phyloP scores from a whole-genome alignment of 352 stramenopile species.

The Phytophthora vignae region DNA sequence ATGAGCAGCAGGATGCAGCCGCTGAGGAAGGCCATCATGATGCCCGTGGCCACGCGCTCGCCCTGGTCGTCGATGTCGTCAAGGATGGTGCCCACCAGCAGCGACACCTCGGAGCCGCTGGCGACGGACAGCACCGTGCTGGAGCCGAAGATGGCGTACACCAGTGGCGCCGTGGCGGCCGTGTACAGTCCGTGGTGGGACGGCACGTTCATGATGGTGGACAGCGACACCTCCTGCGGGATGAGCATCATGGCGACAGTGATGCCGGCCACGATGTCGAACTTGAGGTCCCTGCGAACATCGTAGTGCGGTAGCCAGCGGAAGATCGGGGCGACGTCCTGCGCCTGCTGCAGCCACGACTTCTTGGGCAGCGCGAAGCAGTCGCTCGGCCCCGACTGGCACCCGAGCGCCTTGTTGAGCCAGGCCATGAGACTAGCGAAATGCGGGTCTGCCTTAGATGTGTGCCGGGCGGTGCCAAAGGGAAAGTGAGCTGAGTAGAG shows the following conservation, averaged over 20 bases:
- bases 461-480: conserved; percentile 22
- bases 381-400: conserved; percentile 29
- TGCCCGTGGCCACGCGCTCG: conserved; percentile 48
- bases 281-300: conserved; percentile 37
- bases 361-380: conserved; percentile 9
- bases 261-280: conserved; percentile 42
- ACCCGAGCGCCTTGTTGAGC: conserved; percentile 16
- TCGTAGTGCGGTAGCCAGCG: conserved; percentile 53
- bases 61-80: conserved; percentile 49
- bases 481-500: conserved; percentile 8
- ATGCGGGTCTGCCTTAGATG: background rate
- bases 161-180: conserved; percentile 75
- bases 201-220: conserved; percentile 79
- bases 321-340: conserved; percentile 33
- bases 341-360: conserved; percentile 6
- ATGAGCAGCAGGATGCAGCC: conserved; percentile 78
- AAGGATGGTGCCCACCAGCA: conserved; percentile 55
- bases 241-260: conserved; percentile 83
- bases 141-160: conserved; percentile 83
- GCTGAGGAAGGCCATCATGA: conserved; percentile 72
- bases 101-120: conserved; percentile 66
- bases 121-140: conserved; percentile 83
- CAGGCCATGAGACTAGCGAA: conserved; percentile 14
- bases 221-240: conserved; percentile 80
- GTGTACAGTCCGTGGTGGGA: conserved; percentile 90